phyloP scores from a whole-genome alignment of 768 basidiomycete species.

The Leccinum ochraceum region DNA sequence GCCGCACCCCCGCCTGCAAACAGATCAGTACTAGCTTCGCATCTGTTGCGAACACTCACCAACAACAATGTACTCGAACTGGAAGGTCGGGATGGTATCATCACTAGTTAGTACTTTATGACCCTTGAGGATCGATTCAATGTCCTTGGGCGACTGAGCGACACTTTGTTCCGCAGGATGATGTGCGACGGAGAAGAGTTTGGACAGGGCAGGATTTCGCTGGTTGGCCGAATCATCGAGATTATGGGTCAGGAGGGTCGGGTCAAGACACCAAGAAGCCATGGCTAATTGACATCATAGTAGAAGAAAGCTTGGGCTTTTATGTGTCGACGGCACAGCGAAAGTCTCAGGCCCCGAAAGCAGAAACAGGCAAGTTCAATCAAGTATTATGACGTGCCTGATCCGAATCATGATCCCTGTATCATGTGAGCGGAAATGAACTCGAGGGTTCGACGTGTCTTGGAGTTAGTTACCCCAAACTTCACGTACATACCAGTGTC shows the following conservation, averaged over 20 bases:
- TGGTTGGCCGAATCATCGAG: neutral
- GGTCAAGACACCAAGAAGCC: neutral
- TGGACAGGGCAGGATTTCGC: neutral
- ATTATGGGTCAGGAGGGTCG: neutral
- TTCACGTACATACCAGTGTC: neutral
- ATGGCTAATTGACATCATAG: too few species aligned
- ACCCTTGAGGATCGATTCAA: slow-evolving; percentile 1
- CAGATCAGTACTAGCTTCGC: neutral
- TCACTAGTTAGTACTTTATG: neutral
- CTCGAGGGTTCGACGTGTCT: neutral
- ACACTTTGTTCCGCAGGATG: neutral
- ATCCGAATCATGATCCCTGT: neutral
- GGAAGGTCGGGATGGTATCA: neutral
- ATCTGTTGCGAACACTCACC: slow-evolving; percentile 2
- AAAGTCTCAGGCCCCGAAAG: neutral
- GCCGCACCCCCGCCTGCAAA: slow-evolving; percentile 18
- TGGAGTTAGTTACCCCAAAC: neutral
- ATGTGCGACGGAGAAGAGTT: slow-evolving; percentile 1
- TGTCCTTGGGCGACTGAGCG: neutral
- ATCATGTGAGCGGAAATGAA: neutral
- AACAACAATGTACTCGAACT: slow-evolving; percentile 17
- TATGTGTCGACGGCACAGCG: too few species aligned
- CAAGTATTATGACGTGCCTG: neutral
- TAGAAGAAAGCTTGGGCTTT: too few species aligned
- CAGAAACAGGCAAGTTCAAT: neutral